A percentile compares a stretch with the other conserved stretches of the same genome.
These are phyloP conservation scores for Phytopythium helicoides DNA, from an alignment of 352 stramenopile genomes.

Conservation along the genomic window DNA sequence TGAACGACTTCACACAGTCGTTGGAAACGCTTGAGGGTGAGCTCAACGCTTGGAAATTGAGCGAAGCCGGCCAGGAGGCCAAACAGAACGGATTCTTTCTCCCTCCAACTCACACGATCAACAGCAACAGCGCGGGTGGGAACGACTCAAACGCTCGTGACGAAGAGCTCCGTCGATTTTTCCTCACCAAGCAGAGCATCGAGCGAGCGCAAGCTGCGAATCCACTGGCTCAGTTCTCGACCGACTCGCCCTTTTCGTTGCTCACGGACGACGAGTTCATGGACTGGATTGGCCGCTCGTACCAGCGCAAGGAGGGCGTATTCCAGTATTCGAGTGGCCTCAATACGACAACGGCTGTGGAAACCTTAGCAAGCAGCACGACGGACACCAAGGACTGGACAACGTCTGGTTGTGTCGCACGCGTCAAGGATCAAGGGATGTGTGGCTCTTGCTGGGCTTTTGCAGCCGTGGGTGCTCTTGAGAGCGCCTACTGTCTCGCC, in stretches of 20 bases:
- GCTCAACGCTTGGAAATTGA: conserved; percentile 49
- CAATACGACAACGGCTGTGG: not conserved
- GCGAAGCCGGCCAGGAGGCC: conserved; percentile 41
- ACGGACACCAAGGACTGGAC: conserved; percentile 56
- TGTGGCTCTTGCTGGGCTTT: conserved; percentile 99
- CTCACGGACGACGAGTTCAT: conserved; percentile 72
- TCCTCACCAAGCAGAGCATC: conserved; percentile 62
- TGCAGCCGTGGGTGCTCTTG: conserved; percentile 88
- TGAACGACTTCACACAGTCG: conserved; percentile 46
- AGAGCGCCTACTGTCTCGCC: conserved; percentile 88
- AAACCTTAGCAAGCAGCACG: not conserved
- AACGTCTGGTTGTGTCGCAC: conserved; percentile 46
- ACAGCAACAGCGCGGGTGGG: not conserved
- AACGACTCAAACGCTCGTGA: conserved; percentile 11
- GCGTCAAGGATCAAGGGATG: conserved; percentile 95
- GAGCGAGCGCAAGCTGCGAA: conserved; percentile 45
- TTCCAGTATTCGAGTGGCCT: conserved; percentile 2
- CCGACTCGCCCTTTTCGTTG: conserved; percentile 65
- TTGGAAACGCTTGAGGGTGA: conserved; percentile 34
- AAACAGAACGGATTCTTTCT: conserved; percentile 46
- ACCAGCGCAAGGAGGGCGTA: conserved; percentile 14
- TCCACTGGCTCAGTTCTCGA: conserved; percentile 62
- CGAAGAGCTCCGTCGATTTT: conserved; percentile 57
- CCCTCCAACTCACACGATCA: not conserved
- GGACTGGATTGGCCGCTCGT: conserved; percentile 45